Conservation (phyloP, 208 protist species). For the Trypanosoma platydactyli region DNA sequence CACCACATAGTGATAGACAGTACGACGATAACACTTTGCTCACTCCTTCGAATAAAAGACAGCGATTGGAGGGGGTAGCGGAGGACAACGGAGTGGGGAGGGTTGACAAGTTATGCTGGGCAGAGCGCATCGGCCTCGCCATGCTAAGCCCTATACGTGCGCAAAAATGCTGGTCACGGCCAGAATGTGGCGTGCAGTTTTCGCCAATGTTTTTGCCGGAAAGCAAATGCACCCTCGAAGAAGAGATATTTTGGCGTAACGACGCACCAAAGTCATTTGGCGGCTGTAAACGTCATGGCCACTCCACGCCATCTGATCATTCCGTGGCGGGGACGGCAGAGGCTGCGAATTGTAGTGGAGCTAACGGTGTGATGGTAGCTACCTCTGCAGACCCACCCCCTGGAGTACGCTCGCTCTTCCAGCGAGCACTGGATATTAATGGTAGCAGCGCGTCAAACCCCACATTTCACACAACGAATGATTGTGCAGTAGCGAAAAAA, state of each 20-base stretch:
- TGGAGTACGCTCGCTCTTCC: slow-evolving; percentile 30
- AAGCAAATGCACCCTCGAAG: slow-evolving; percentile 42
- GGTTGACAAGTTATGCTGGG: not conserved
- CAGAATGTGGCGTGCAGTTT: slow-evolving; percentile 56
- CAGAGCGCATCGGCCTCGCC: slow-evolving; percentile 31
- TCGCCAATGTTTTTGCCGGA: slow-evolving; percentile 50
- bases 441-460: not conserved
- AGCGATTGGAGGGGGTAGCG: not conserved
- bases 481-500: not conserved
- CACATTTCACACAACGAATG: too few relatives aligned
- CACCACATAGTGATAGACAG: not conserved
- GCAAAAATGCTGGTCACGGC: slow-evolving; percentile 49
- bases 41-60: not conserved
- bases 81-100: not conserved
- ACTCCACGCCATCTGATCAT: too few relatives aligned
- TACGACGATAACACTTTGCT: too few relatives aligned
- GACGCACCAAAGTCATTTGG: slow-evolving; percentile 35
- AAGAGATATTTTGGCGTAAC: slow-evolving; percentile 76
- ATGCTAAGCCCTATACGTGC: slow-evolving; percentile 46
- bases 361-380: not conserved
- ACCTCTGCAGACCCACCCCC: not conserved
- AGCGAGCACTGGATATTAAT: slow-evolving; percentile 28
- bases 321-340: too few relatives aligned
- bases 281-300: not conserved
- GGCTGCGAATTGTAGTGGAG: too few relatives aligned